Evolutionary conservation across 345 rosid genomes (phyloP).

Genomic region (Microthlaspi erraticum): DNA sequence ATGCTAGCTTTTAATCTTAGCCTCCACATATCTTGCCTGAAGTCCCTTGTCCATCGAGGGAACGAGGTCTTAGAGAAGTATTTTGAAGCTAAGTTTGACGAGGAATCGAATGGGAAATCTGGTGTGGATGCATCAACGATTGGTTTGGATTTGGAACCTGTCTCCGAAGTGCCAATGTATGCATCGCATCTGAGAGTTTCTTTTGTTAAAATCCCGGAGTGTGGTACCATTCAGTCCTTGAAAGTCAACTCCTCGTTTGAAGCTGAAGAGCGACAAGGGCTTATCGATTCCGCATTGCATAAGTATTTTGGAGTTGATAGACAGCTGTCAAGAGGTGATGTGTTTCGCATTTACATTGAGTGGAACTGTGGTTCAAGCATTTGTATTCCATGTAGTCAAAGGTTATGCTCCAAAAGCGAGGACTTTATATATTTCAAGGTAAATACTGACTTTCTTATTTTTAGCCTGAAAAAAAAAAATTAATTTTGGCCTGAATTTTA

Average conservation of each 20-base stretch:
- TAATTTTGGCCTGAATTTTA: slow-evolving; percentile 25
- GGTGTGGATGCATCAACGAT: slow-evolving; percentile 43
- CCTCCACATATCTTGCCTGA: slow-evolving; percentile 74
- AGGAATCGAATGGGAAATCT: slow-evolving; percentile 41
- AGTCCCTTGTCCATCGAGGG: slow-evolving; percentile 65
- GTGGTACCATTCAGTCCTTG: slow-evolving; percentile 74
- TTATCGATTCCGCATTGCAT: slow-evolving; percentile 82
- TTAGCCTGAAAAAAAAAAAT: background rate
- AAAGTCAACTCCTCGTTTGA: slow-evolving; percentile 65
- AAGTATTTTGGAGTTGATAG: slow-evolving; percentile 82
- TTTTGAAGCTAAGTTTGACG: slow-evolving; percentile 59
- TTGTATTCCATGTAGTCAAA: slow-evolving; percentile 76
- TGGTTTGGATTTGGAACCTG: slow-evolving; percentile 63
- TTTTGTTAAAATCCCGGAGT: slow-evolving; percentile 88
- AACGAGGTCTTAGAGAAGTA: slow-evolving; percentile 58
- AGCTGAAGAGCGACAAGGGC: slow-evolving; percentile 82
- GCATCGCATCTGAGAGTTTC: slow-evolving; percentile 93
- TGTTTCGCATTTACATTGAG: slow-evolving; percentile 61
- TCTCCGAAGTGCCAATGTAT: slow-evolving; percentile 56
- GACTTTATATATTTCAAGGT: slow-evolving; percentile 81
- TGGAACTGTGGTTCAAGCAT: slow-evolving; percentile 81
- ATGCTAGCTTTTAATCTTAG: slow-evolving; percentile 82
- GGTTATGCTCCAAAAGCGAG: slow-evolving; percentile 44
- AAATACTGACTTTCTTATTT: slow-evolving; percentile 8
- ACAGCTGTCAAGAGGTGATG: slow-evolving; percentile 70